These are phyloP conservation scores for Euphorbia schlechtendalii DNA, from an alignment of 441 rosid species.

Conservation along the genomic window DNA sequence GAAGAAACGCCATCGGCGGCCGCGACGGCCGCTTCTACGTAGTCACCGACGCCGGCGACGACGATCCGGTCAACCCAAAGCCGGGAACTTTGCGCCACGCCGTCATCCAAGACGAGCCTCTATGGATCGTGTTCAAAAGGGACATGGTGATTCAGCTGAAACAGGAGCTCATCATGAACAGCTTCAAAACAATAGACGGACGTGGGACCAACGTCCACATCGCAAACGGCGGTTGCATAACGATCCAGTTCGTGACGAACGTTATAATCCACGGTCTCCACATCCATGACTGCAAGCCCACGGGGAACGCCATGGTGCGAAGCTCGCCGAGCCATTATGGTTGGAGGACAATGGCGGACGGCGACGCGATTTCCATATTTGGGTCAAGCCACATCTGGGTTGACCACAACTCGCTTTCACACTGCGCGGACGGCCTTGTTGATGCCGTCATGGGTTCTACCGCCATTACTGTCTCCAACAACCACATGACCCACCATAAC, in stretches of 20 bases:
- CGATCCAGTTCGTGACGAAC: constrained; percentile 68
- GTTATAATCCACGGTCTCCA: constrained; percentile 29
- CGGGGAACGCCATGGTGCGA: constrained; percentile 85
- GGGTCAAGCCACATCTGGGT: constrained; percentile 30
- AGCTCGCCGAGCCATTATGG: constrained; percentile 78
- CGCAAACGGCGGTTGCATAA: constrained; percentile 81
- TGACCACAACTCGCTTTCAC: constrained; percentile 76
- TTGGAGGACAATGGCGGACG: constrained; percentile 94
- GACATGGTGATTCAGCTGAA: constrained; percentile 85
- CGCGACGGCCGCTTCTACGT: constrained; percentile 83
- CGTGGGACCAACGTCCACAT: constrained; percentile 84
- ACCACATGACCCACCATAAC: constrained; percentile 82
- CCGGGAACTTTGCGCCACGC: constrained; percentile 37
- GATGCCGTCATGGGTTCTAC: constrained; percentile 48
- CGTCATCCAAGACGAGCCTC: constrained; percentile 72
- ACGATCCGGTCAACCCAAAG: constrained; percentile 81
- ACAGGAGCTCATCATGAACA: constrained; percentile 78
- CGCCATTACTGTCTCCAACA: constrained; percentile 65
- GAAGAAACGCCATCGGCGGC: constrained; percentile 87
- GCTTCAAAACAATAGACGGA: constrained; percentile 90
- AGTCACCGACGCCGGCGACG: constrained; percentile 66
- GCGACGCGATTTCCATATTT: constrained; percentile 84
- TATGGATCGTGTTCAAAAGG: constrained; percentile 86
- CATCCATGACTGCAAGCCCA: constrained; percentile 81
- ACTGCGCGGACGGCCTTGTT: constrained; percentile 90